Evolutionary conservation across 306 rosid species (phyloP).

Genomic region (Ammopiptanthus mongolicus): DNA sequence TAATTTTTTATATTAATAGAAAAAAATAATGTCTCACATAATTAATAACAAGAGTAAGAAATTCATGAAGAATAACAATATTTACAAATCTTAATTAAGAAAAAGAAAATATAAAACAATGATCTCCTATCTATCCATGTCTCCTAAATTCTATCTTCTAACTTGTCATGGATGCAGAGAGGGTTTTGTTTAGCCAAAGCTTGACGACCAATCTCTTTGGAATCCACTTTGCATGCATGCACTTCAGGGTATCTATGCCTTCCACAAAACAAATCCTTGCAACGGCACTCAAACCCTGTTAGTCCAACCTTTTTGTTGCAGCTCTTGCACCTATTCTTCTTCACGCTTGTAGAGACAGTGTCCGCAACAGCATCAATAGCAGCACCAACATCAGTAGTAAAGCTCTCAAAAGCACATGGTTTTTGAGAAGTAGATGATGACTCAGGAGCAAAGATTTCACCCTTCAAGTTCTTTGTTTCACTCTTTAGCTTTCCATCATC

Average conservation of each 20-base stretch:
- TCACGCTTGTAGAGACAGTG: background rate
- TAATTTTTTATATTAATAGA: too few species aligned
- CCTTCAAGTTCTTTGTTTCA: background rate
- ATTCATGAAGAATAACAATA: background rate
- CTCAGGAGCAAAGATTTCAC: background rate
- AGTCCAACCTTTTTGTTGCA: conserved; percentile 31
- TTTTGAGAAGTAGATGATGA: too few species aligned
- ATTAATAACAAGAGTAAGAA: background rate
- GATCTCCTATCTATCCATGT: too few species aligned
- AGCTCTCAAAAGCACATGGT: too few species aligned
- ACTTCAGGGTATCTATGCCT: conserved; percentile 25
- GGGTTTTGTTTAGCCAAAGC: background rate
- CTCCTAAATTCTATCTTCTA: background rate
- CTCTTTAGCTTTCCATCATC: background rate
- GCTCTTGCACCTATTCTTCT: conserved; percentile 14
- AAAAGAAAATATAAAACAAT: too few species aligned
- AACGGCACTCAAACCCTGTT: conserved; percentile 25
- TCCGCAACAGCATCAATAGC: too few species aligned
- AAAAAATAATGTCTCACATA: too few species aligned
- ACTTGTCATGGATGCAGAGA: background rate
- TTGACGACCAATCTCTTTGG: background rate
- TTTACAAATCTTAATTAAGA: background rate
- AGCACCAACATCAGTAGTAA: too few species aligned
- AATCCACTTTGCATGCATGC: conserved; percentile 15
- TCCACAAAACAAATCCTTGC: conserved; percentile 31